Base-by-base conservation (phyloP, 2,329 filamentous ascomycete genomes). In the Aspergillus piperis region DNA sequence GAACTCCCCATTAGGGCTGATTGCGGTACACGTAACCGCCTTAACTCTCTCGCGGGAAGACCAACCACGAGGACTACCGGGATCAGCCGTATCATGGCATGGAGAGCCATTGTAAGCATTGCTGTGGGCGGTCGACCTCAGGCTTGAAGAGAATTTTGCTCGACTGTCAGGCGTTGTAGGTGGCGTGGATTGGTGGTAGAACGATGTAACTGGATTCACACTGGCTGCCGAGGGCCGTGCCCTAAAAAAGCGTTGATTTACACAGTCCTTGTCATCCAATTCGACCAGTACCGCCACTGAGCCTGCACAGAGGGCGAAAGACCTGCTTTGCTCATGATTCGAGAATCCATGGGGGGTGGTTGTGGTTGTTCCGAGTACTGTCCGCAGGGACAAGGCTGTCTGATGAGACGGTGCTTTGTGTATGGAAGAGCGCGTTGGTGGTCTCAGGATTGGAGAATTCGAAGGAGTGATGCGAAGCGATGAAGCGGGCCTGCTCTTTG, bases 11-110 rank as follows among this genome's bases (percentile, higher is more conserved):
- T 97, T 92, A 1, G 88, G 87, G 72, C 92, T 97, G 65, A 99
- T 84, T 21, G 92, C 89, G 25, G 99, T 85, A 71, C 93, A 96
- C 5, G 93, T 96, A 2, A 93, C 92, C 17, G 95, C 91, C 78
- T 98, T 98, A 73, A 98, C 93, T 66, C 92, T 87, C 75, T 98
- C 95, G 65, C 91, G 87, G 58, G 91, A 95, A 1, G 91, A 92
- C 89, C 91, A 94, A 11, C 89, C 91, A 73, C 88, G 91, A 54
- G 85, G 87, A 42, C 72, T 78, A 6, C 79, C 80, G 32, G 79
- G 81, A 51, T 97, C 93, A 13, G 73, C 71, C 73, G 79, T 81
- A 58, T 86, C 84, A 55, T 74, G 77, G 5, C 74, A 75, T 7
- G 83, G 81, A 15, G 84, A 83, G 7, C 74, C 77, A 57, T 77